Evolutionary conservation across 345 rosid species (phyloP).

Genomic region (Brassica napus): DNA sequence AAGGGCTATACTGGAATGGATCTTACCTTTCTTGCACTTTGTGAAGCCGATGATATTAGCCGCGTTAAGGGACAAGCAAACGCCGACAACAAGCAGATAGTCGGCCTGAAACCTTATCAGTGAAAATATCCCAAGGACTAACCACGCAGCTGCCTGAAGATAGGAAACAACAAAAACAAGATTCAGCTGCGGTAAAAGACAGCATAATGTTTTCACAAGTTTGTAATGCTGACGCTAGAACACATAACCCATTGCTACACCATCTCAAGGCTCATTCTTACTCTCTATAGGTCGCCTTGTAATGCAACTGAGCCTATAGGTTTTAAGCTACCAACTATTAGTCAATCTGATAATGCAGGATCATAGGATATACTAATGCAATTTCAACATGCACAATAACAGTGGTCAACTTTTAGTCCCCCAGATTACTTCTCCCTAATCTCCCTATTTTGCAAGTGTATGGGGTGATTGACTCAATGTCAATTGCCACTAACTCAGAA

Average conservation of each 20-base stretch:
- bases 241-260: conserved; percentile 10
- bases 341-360: conserved; percentile 10
- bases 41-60: conserved; percentile 77
- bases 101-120: conserved; percentile 63
- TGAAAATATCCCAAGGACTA: conserved; percentile 61
- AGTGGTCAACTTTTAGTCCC: conserved; percentile 1
- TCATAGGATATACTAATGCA: conserved; percentile 13
- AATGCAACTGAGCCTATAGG: not conserved
- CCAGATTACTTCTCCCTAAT: conserved; percentile 3
- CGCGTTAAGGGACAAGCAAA: conserved; percentile 57
- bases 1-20: not conserved
- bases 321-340: conserved; percentile 17
- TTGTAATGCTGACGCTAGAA: conserved; percentile 13
- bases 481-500: not conserved
- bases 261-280: conserved; percentile 20
- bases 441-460: conserved; percentile 14
- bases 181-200: conserved; percentile 1
- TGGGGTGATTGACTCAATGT: conserved; percentile 1
- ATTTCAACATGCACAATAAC: not conserved
- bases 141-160: conserved; percentile 59
- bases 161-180: not conserved
- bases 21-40: conserved; percentile 66
- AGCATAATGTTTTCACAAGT: not conserved
- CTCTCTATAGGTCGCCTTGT: conserved; percentile 11
- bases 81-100: conserved; percentile 68